Evolutionary conservation across 169 alveolate genomes (phyloP).

Genomic region (Cryptosporidium viatorum): DNA sequence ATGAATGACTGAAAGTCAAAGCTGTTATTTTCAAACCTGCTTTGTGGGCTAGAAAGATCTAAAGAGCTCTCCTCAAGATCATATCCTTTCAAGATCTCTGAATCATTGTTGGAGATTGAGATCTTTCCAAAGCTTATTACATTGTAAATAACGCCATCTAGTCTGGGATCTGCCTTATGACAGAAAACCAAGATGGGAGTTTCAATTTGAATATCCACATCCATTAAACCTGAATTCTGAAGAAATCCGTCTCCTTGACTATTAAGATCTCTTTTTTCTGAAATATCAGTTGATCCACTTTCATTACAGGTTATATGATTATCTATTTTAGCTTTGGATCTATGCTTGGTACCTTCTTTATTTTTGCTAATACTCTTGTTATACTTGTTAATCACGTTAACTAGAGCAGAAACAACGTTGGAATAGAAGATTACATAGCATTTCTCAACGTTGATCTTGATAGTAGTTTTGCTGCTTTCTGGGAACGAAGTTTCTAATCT

Average conservation of each 20-base stretch:
- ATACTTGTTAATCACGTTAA: constrained; percentile 13
- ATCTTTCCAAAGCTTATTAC: constrained; percentile 70
- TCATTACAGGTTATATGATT: not conserved
- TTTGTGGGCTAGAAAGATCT: not conserved
- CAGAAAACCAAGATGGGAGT: constrained; percentile 70
- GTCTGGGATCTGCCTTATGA: not conserved
- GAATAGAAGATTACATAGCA: constrained; percentile 60
- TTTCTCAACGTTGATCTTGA: constrained; percentile 51
- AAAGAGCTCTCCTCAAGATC: constrained; percentile 19
- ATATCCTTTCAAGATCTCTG: not conserved
- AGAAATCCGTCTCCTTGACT: constrained; percentile 8
- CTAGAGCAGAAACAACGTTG: constrained; percentile 18
- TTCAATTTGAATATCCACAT: constrained; percentile 68
- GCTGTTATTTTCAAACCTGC: constrained; percentile 25
- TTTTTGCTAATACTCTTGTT: constrained; percentile 1
- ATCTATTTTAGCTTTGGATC: not conserved
- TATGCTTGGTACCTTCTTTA: not conserved
- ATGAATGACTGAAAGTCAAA: constrained; percentile 28
- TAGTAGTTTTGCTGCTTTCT: constrained; percentile 9
- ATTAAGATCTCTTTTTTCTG: not conserved
- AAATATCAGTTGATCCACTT: constrained; percentile 10
- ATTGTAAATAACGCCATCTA: constrained; percentile 18
- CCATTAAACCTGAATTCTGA: constrained; percentile 12
- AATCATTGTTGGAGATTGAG: constrained; percentile 48
- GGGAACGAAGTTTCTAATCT: constrained; percentile 12